Base-by-base conservation (phyloP, 305 asterid genomes). In the Plantago lanceolata region DNA sequence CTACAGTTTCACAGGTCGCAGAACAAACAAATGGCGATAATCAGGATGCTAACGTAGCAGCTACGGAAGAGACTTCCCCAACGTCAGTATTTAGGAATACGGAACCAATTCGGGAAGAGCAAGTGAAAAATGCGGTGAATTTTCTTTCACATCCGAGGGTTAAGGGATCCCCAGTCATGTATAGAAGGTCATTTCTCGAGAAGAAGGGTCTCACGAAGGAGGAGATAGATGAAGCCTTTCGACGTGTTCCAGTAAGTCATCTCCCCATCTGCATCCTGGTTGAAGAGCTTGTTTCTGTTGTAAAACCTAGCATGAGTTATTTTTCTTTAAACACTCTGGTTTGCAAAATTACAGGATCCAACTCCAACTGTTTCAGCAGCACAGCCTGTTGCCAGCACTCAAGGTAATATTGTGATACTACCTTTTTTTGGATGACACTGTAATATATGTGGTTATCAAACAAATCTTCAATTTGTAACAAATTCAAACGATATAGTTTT, bases 71-170 rank as follows among this genome's bases (percentile, higher is more conserved):
- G 79, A 76, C 47, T 68, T 76, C 95, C 64, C 84, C 94, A 16
- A 14, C 93, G 73, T 92, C 98, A 54, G 95, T 82, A 18, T 89
- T 93, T 77, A 89, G 85, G 66, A 89, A 89, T 81, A 80, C 97
- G 0, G 99, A 93, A 66, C 99, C 99, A 28, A 83, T 87, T 66
- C 86, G 97, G 65, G 99, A 89, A 74, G 99, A 86, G 15, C 99
- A 93, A 81, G 94, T 93, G 40, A 86, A 84, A 74, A 90, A 89
- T 79, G 99, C 99, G 28, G 74, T 93, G 69, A 89, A 89, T 83
- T 93, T 93, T 79, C 99, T 93, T 76, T 87, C 97, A 60, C 99
- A 93, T 70, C 97, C 99, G 59, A 93, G 82, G 68, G 99, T 93
- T 62, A 88, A 67, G 77, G 99, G 97, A 68, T 93, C 99, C 19